Conservation (phyloP, 495 filamentous ascomycete genomes). For the Darksidea phi region DNA sequence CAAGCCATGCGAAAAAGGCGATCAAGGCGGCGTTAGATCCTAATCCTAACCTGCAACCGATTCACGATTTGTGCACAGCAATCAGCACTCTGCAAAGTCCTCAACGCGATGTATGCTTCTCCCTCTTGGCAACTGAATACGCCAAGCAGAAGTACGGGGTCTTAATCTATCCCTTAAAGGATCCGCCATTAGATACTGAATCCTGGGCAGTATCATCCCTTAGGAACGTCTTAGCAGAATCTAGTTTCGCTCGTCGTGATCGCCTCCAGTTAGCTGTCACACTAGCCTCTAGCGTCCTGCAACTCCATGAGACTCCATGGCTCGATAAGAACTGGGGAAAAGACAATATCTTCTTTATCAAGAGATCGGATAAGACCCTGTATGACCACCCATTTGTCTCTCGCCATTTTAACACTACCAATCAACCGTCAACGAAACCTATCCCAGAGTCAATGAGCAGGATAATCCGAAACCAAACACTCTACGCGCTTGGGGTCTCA, state of each 20-base stretch:
- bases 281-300: conserved; percentile 26
- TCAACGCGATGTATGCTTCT: conserved; percentile 25
- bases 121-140: conserved; percentile 13
- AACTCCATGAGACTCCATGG: conserved; percentile 32
- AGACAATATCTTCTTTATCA: conserved; percentile 25
- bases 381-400: conserved; percentile 36
- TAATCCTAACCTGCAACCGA: conserved; percentile 16
- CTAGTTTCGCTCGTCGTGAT: conserved; percentile 18
- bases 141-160: conserved; percentile 27
- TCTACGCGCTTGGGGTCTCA: conserved; percentile 40
- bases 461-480: conserved; percentile 34
- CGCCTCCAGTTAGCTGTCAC: conserved; percentile 32
- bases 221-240: conserved; percentile 9
- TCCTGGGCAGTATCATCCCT: conserved; percentile 12
- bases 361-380: conserved; percentile 4
- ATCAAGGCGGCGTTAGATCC: conserved; percentile 23
- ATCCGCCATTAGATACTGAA: conserved; percentile 16
- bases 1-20: conserved; percentile 20
- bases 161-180: conserved; percentile 16
- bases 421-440: not conserved
- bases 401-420: conserved; percentile 2
- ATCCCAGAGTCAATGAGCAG: not conserved
- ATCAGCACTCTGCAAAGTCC: conserved; percentile 20
- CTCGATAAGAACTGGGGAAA: conserved; percentile 26
- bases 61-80: conserved; percentile 22